A percentile compares a stretch with the other conserved stretches of the same genome.
phyloP scores from a whole-genome alignment of 2,329 filamentous ascomycete species.

The Aspergillus pseudoglaucus region DNA sequence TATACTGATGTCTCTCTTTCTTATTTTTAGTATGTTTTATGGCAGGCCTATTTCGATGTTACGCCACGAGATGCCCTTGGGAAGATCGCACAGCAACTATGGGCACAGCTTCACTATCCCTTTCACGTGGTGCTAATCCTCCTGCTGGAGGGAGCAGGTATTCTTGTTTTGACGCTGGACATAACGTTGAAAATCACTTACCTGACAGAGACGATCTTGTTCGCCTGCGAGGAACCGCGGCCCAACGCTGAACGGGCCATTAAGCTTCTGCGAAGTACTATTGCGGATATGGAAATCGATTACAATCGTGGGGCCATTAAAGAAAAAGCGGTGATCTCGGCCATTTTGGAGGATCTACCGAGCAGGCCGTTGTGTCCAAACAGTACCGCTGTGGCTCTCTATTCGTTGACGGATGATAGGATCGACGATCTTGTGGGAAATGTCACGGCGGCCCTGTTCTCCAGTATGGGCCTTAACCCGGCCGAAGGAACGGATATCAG shows the following conservation, averaged over 20 bases:
- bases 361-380: constrained; percentile 24
- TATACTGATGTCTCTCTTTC: not conserved
- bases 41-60: constrained; percentile 57
- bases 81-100: constrained; percentile 52
- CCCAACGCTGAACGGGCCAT: constrained; percentile 23
- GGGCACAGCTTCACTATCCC: constrained; percentile 50
- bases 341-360: constrained; percentile 25
- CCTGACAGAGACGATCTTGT: constrained; percentile 31
- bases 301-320: constrained; percentile 26
- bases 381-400: constrained; percentile 9
- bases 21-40: constrained; percentile 47
- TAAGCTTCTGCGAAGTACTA: constrained; percentile 30
- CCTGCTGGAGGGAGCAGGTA: constrained; percentile 59
- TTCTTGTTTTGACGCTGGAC: constrained; percentile 45
- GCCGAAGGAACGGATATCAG: constrained; percentile 21
- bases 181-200: constrained; percentile 36
- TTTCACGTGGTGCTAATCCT: constrained; percentile 59
- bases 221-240: constrained; percentile 34
- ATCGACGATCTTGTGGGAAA: constrained; percentile 33
- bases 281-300: constrained; percentile 36
- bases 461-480: constrained; percentile 34
- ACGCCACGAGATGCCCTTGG: constrained; percentile 46
- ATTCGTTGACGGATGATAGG: constrained; percentile 19
- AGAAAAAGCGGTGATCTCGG: constrained; percentile 27
- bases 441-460: constrained; percentile 35